A percentile compares a stretch with the other conserved stretches of the same genome.
These are phyloP conservation scores for Inga laurina DNA, from an alignment of 306 rosid genomes.

Conservation along the genomic window DNA sequence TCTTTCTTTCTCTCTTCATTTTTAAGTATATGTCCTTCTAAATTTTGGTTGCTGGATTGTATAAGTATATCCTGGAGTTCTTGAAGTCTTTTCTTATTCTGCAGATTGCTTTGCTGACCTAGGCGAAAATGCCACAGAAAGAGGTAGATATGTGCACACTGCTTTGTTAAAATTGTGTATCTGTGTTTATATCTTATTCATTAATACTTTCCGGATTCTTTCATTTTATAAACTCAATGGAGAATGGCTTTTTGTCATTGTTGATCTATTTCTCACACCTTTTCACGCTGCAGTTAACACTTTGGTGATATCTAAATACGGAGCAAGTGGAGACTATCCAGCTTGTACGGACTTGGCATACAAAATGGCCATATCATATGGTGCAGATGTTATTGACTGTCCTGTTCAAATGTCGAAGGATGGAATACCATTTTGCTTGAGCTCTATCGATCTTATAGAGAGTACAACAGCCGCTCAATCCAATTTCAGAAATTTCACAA, in stretches of 20 bases:
- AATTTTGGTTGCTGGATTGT: neutral
- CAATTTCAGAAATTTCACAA: slow-evolving; percentile 34
- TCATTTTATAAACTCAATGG: slow-evolving; percentile 8
- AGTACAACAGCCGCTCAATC: slow-evolving; percentile 64
- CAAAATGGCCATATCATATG: slow-evolving; percentile 64
- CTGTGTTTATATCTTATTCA: slow-evolving; percentile 12
- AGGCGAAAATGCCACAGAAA: slow-evolving; percentile 48
- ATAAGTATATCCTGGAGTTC: neutral
- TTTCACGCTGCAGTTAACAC: slow-evolving; percentile 48
- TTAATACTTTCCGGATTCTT: slow-evolving; percentile 21
- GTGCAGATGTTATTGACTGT: slow-evolving; percentile 81
- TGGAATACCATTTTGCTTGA: slow-evolving; percentile 73
- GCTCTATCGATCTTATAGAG: slow-evolving; percentile 72
- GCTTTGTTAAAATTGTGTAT: slow-evolving; percentile 10
- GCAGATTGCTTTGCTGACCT: slow-evolving; percentile 83
- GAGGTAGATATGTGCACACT: slow-evolving; percentile 53
- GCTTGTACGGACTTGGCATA: slow-evolving; percentile 73
- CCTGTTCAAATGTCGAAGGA: slow-evolving; percentile 87
- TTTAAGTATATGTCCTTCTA: neutral
- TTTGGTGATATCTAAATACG: slow-evolving; percentile 78
- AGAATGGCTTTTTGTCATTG: slow-evolving; percentile 8
- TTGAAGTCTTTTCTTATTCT: slow-evolving; percentile 33
- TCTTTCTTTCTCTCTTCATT: slow-evolving; percentile 13
- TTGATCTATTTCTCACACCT: slow-evolving; percentile 35
- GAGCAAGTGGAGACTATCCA: slow-evolving; percentile 91